Percentiles rank a stretch among this genome's conserved stretches.
These are phyloP conservation scores for Fusarium haematococcum DNA, from an alignment of 2,329 filamentous ascomycete genomes.

Conservation along the genomic window DNA sequence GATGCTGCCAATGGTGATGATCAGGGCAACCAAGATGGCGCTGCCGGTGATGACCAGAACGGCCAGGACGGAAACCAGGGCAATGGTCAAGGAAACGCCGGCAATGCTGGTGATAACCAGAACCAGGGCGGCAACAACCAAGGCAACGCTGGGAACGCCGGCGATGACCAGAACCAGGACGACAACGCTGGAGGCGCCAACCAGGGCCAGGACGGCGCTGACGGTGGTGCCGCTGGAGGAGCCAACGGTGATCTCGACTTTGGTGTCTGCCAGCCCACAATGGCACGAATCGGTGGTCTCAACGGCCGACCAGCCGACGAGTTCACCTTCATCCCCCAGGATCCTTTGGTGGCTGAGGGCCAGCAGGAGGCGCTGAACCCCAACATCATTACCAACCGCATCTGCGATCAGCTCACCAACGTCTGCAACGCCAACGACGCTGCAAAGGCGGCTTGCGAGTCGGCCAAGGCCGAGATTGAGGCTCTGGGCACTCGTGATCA, in stretches of 20 bases:
- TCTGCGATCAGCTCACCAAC: conserved; percentile 76
- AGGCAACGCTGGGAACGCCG: background rate
- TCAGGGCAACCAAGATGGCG: background rate
- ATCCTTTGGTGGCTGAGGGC: conserved; percentile 67
- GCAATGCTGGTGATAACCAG: background rate
- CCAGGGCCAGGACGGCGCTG: background rate
- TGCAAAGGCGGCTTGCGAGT: conserved; percentile 64
- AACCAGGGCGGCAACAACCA: background rate
- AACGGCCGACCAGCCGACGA: conserved; percentile 67
- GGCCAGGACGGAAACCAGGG: background rate
- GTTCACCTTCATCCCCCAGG: conserved; percentile 76
- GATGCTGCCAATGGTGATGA: background rate
- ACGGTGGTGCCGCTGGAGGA: background rate
- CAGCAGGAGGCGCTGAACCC: conserved; percentile 78
- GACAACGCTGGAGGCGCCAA: background rate
- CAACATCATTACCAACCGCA: conserved; percentile 79
- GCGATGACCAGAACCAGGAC: background rate
- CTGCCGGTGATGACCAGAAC: background rate
- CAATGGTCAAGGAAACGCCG: too few species aligned
- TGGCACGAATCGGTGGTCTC: conserved; percentile 69
- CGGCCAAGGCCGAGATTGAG: conserved; percentile 64
- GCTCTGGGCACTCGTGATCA: conserved; percentile 62
- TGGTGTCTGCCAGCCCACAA: conserved; percentile 66
- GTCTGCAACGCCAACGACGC: conserved; percentile 73
- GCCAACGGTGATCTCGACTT: conserved; percentile 57